A percentile compares a stretch with the other conserved stretches of the same genome.
Evolutionary conservation across 257 asterid species (phyloP).

Genomic region (Solanum peruvianum): DNA sequence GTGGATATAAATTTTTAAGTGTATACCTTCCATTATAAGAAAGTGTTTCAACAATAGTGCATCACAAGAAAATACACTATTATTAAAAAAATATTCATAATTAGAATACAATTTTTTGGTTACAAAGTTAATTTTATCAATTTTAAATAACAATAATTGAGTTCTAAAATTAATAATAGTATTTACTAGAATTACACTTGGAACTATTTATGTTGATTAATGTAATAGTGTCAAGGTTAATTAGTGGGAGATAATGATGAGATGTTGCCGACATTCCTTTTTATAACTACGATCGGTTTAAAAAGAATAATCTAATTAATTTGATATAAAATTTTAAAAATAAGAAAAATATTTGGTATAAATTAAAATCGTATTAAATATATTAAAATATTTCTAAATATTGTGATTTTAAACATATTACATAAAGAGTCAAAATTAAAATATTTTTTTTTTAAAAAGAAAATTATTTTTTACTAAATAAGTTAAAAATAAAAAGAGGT

Average conservation of each 20-base stretch:
- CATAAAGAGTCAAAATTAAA: accelerated
- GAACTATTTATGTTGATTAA: not conserved
- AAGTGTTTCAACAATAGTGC: not conserved
- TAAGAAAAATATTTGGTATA: too few relatives aligned
- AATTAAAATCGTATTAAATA: too few relatives aligned
- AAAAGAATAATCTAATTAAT: too few relatives aligned
- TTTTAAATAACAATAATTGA: too few relatives aligned
- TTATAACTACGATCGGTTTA: not conserved
- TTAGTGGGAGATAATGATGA: not conserved
- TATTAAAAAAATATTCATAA: too few relatives aligned
- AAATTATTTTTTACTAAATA: too few relatives aligned
- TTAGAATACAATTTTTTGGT: not conserved
- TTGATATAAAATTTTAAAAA: too few relatives aligned
- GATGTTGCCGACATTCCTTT: not conserved
- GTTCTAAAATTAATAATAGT: not conserved
- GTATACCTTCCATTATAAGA: not conserved
- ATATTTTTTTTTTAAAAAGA: too few relatives aligned
- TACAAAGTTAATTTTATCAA: too few relatives aligned
- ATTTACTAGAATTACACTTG: not conserved
- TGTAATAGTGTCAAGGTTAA: not conserved
- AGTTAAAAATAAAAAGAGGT: too few relatives aligned
- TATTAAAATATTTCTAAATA: too few relatives aligned
- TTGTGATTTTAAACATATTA: accelerated
- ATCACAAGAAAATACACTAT: not conserved
- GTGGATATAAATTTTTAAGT: not conserved